Conservation (phyloP, 225 moss, liverwort and hornwort genomes). For the Polytrichum formosum region DNA sequence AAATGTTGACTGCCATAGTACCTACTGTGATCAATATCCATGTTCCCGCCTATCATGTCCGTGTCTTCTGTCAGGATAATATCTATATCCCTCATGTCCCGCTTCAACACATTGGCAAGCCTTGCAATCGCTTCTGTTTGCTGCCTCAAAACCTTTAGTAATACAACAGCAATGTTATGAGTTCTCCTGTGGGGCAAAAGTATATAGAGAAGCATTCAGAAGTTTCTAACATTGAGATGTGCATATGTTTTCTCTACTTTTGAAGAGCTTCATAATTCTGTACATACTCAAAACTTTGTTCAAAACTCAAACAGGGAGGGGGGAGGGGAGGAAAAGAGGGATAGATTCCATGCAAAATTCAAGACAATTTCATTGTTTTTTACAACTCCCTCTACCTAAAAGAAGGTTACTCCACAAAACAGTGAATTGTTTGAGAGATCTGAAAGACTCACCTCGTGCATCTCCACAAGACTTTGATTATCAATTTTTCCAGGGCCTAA, state of each 20-base stretch:
- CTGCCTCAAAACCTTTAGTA: slow-evolving; percentile 71
- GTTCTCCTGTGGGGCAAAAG: not conserved
- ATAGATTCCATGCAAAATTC: no score
- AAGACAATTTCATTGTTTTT: no score
- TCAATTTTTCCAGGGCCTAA: slow-evolving; percentile 90
- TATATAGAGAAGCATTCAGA: not conserved
- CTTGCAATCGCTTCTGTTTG: slow-evolving; percentile 89
- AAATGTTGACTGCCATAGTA: slow-evolving; percentile 28
- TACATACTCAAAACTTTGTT: not conserved
- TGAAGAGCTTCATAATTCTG: no score
- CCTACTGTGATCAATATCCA: slow-evolving; percentile 20
- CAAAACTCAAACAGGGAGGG: no score
- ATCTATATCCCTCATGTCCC: slow-evolving; percentile 79
- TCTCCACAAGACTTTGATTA: slow-evolving; percentile 77
- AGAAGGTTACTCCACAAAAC: no score
- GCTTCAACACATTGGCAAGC: slow-evolving; percentile 70
- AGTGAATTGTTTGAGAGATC: no score
- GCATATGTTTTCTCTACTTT: not conserved
- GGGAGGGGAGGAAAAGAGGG: no score
- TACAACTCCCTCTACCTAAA: no score
- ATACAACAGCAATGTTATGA: not conserved
- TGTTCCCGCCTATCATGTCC: slow-evolving; percentile 48
- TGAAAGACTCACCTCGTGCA: slow-evolving; percentile 61
- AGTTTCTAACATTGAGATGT: not conserved
- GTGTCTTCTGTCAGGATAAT: slow-evolving; percentile 68